phyloP scores from a whole-genome alignment of 1,284 basidiomycete species.

The Volvariella volvacea region DNA sequence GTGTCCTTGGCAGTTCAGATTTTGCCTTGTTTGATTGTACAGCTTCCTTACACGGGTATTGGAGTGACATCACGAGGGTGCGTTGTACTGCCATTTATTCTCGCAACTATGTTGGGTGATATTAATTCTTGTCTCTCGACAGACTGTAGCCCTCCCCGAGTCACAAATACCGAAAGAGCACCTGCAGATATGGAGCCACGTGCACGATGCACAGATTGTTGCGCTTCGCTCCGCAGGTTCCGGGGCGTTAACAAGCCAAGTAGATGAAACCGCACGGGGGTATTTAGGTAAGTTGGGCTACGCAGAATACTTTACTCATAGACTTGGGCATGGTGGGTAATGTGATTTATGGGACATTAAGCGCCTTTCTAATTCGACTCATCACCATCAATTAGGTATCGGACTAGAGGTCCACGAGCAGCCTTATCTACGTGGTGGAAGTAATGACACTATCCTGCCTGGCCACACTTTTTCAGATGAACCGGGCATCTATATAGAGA shows the following conservation, averaged over 20 bases:
- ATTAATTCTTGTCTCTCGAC: conserved; percentile 1
- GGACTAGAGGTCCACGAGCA: conserved; percentile 79
- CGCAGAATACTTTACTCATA: conserved; percentile 70
- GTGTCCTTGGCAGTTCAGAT: conserved; percentile 48
- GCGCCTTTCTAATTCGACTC: conserved; percentile 2
- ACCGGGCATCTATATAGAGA: conserved; percentile 79
- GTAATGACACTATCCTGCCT: conserved; percentile 43
- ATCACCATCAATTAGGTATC: conserved; percentile 65
- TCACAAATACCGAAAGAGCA: conserved; percentile 53
- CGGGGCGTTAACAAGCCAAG: conserved; percentile 43
- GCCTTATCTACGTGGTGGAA: conserved; percentile 74
- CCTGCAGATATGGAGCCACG: conserved; percentile 57
- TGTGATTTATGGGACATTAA: too few relatives aligned
- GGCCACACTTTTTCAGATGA: conserved; percentile 81
- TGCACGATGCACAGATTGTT: conserved; percentile 56
- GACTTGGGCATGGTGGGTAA: conserved; percentile 76
- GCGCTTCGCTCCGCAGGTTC: conserved; percentile 45
- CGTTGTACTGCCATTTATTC: conserved; percentile 14
- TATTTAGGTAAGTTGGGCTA: conserved; percentile 42
- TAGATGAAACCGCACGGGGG: conserved; percentile 65
- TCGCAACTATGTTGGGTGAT: background rate
- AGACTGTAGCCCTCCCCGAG: conserved; percentile 66
- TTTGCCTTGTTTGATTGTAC: conserved; percentile 77
- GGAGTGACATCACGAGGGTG: conserved; percentile 75
- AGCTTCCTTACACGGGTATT: conserved; percentile 66